Percentiles rank a stretch among this genome's conserved stretches.
phyloP scores from a whole-genome alignment of 192 early-diverging fungal genomes.

The Coemansia biformis region DNA sequence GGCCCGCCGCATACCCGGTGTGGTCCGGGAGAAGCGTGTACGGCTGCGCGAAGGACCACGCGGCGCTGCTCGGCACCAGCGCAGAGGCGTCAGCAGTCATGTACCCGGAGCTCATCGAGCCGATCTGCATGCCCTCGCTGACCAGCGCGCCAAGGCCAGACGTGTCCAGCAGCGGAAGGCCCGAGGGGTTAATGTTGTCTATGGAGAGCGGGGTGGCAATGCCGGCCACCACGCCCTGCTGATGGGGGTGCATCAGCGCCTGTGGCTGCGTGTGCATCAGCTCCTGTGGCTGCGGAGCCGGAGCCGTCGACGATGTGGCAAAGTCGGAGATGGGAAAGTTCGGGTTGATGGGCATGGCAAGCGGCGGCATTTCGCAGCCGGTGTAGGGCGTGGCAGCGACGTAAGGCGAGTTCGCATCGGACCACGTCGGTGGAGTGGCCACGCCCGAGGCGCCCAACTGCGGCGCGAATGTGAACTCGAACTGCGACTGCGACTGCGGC shows the following conservation, averaged over 20 bases:
- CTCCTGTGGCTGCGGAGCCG: neutral
- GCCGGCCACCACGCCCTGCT: constrained; percentile 30
- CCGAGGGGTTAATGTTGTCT: constrained; percentile 3
- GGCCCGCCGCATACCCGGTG: neutral
- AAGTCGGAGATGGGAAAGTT: constrained; percentile 49
- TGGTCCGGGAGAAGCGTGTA: constrained; percentile 15
- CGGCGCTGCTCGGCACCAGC: constrained; percentile 2
- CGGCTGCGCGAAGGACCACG: constrained; percentile 21
- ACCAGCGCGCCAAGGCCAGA: constrained; percentile 18
- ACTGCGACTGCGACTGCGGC: constrained; percentile 6
- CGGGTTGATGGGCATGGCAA: constrained; percentile 45
- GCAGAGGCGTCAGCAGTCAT: constrained; percentile 8
- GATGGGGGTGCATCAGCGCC: constrained; percentile 6
- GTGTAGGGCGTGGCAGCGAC: constrained; percentile 17
- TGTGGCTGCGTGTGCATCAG: neutral
- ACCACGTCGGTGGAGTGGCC: neutral
- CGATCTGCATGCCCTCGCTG: constrained; percentile 21
- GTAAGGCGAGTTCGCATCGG: too few species aligned
- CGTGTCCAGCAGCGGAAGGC: constrained; percentile 36
- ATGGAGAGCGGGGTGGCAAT: constrained; percentile 21
- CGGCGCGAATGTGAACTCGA: constrained; percentile 37
- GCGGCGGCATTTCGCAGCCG: constrained; percentile 15
- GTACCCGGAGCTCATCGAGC: constrained; percentile 27
- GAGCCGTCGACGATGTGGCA: neutral
- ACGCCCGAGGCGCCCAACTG: constrained; percentile 11